These are phyloP conservation scores for Stachybotrys echinatus DNA, from an alignment of 2,329 filamentous ascomycete species.

Conservation along the genomic window DNA sequence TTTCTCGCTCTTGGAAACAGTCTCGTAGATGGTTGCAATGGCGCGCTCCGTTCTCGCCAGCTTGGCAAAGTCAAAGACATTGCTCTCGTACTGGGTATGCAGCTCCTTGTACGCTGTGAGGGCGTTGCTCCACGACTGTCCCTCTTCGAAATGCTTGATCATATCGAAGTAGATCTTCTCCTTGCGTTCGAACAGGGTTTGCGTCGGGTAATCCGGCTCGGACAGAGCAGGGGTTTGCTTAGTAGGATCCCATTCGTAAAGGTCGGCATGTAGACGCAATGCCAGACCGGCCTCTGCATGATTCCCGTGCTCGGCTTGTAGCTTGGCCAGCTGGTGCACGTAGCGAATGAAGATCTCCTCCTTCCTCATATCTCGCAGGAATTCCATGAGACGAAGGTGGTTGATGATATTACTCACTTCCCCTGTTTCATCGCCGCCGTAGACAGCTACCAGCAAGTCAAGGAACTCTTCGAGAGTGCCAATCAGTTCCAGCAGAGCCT, in stretches of 20 bases:
- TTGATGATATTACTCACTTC: slow-evolving; percentile 84
- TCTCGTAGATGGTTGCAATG: slow-evolving; percentile 89
- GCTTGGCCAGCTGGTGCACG: slow-evolving; percentile 79
- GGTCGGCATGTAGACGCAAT: slow-evolving; percentile 81
- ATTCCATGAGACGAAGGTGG: slow-evolving; percentile 88
- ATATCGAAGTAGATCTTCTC: slow-evolving; percentile 90
- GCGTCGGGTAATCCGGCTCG: slow-evolving; percentile 74
- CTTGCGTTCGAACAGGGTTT: slow-evolving; percentile 87
- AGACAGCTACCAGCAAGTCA: slow-evolving; percentile 84
- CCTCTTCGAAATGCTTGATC: slow-evolving; percentile 91
- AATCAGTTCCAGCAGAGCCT: slow-evolving; percentile 72
- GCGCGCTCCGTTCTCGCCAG: slow-evolving; percentile 83
- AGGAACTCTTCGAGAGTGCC: slow-evolving; percentile 84
- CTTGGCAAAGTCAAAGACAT: slow-evolving; percentile 86
- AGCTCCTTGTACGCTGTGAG: slow-evolving; percentile 86
- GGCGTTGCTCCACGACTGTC: slow-evolving; percentile 88
- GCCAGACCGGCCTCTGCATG: slow-evolving; percentile 85
- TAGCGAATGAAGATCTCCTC: slow-evolving; percentile 96
- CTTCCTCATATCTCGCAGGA: slow-evolving; percentile 92
- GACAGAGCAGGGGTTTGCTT: slow-evolving; percentile 58
- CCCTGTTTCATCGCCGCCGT: slow-evolving; percentile 66
- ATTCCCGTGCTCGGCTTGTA: slow-evolving; percentile 73
- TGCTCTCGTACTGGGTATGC: slow-evolving; percentile 83
- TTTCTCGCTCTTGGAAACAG: slow-evolving; percentile 75
- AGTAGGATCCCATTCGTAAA: slow-evolving; percentile 85